These are phyloP conservation scores for Suaeda aralocaspica DNA, from an alignment of 148 eudicot species.

Conservation along the genomic window DNA sequence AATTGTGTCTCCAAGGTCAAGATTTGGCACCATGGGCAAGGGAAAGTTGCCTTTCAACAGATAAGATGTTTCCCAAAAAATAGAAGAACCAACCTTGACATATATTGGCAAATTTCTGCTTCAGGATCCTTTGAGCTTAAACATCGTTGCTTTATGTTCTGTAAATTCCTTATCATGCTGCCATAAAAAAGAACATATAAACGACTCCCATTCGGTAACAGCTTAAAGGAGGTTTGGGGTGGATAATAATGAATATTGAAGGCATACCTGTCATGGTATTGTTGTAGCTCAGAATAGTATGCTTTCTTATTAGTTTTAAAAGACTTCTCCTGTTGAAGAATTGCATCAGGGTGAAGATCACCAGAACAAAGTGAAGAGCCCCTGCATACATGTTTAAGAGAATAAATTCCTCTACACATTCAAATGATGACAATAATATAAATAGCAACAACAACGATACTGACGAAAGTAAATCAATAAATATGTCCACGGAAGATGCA, in stretches of 20 bases:
- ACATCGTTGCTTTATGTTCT: constrained; percentile 65
- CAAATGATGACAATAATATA: constrained; percentile 3
- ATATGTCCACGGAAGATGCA: not conserved
- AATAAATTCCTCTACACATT: not conserved
- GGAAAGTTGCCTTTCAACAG: not conserved
- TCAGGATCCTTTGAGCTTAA: constrained; percentile 58
- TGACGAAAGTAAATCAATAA: not conserved
- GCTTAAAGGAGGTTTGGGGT: too few species aligned
- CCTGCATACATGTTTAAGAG: constrained; percentile 45
- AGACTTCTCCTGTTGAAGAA: constrained; percentile 47
- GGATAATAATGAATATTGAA: not conserved
- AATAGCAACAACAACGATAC: not conserved
- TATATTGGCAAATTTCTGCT: constrained; percentile 44
- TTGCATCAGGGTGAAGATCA: constrained; percentile 73
- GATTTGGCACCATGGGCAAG: not conserved
- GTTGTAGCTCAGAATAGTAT: constrained; percentile 59
- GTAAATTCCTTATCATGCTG: constrained; percentile 78
- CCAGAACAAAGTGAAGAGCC: constrained; percentile 68
- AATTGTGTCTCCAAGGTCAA: not conserved
- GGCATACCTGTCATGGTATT: constrained; percentile 70
- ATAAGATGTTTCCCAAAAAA: not conserved
- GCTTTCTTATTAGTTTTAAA: constrained; percentile 57
- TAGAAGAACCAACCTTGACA: constrained; percentile 47
- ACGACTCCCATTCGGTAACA: constrained; percentile 14
- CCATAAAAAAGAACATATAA: constrained; percentile 26